Percentiles rank a stretch among this genome's conserved stretches.
phyloP scores from a whole-genome alignment of 805 yeast species.

The Pichia occidentalis region DNA sequence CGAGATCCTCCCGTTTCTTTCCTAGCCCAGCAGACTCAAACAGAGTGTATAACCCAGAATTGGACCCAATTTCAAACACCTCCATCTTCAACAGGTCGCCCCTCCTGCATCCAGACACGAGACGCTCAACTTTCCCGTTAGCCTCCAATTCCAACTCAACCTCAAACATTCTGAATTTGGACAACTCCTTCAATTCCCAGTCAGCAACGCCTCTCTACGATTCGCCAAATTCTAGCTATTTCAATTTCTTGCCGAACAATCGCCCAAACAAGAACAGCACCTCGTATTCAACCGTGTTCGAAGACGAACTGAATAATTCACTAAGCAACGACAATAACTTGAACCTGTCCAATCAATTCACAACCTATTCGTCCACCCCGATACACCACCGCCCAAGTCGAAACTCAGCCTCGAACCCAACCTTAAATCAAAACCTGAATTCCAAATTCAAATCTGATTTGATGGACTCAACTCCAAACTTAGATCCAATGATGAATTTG shows the following conservation, averaged over 20 bases:
- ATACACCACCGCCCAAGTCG: no score
- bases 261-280: neutral
- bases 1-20: no score
- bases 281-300: slow-evolving; percentile 3
- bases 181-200: neutral
- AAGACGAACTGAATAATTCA: no score
- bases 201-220: slow-evolving; percentile 11
- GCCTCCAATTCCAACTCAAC: neutral
- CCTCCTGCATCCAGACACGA: no score
- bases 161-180: no score
- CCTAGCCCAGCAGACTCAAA: slow-evolving; percentile 22
- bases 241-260: neutral
- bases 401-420: no score
- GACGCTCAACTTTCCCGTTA: neutral
- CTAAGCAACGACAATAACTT: slow-evolving; percentile 1
- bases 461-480: no score
- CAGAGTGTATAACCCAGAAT: slow-evolving; percentile 8
- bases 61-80: no score
- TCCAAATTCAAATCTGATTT: no score
- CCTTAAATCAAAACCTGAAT: no score
- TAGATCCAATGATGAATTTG: neutral
- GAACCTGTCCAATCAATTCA: slow-evolving; percentile 1
- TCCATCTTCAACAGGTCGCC: no score
- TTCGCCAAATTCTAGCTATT: slow-evolving; percentile 3
- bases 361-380: slow-evolving; percentile 8